These are phyloP conservation scores for Ophiocordyceps camponoti-saundersi DNA, from an alignment of 2,329 filamentous ascomycete species.

Conservation along the genomic window DNA sequence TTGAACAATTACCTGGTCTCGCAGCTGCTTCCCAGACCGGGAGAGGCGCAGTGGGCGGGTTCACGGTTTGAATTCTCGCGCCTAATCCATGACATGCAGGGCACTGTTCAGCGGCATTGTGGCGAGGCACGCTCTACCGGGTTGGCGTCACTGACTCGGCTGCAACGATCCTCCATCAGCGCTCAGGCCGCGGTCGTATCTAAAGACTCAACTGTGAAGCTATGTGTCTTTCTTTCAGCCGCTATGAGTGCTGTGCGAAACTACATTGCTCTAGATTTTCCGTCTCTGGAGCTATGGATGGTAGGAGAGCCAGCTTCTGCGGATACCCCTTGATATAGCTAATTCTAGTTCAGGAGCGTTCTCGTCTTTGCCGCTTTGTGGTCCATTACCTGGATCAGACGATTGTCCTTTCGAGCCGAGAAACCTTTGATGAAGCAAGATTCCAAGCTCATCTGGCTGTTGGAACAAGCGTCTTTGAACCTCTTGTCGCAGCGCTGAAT, in stretches of 20 bases:
- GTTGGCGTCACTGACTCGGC: conserved; percentile 36
- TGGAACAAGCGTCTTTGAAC: conserved; percentile 25
- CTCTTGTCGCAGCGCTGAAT: conserved; percentile 9
- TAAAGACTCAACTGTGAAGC: conserved; percentile 42
- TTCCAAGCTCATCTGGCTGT: conserved; percentile 47
- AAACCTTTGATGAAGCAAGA: conserved; percentile 40
- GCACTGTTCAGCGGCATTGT: conserved; percentile 23
- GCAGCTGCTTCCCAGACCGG: conserved; percentile 21
- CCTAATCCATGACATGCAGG: conserved; percentile 24
- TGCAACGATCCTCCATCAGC: conserved; percentile 42
- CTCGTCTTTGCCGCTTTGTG: conserved; percentile 18
- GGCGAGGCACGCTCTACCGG: conserved; percentile 26
- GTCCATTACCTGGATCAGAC: conserved; percentile 39
- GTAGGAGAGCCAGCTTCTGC: conserved; percentile 6
- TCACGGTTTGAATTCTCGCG: conserved; percentile 32
- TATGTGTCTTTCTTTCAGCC: conserved; percentile 31
- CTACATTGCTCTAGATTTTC: conserved; percentile 21
- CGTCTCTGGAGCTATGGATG: conserved; percentile 13
- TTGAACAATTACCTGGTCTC: conserved; percentile 39
- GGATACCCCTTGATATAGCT: conserved; percentile 1
- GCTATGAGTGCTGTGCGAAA: conserved; percentile 22
- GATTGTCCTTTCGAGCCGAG: conserved; percentile 24
- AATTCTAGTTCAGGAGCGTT: conserved; percentile 9
- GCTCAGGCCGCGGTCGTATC: conserved; percentile 36
- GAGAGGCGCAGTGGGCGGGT: conserved; percentile 29